Evolutionary conservation across 2,329 filamentous ascomycete species (phyloP), one percentile per base, ranked within the genome.

Genomic region (Colletotrichum chrysophilum): DNA sequence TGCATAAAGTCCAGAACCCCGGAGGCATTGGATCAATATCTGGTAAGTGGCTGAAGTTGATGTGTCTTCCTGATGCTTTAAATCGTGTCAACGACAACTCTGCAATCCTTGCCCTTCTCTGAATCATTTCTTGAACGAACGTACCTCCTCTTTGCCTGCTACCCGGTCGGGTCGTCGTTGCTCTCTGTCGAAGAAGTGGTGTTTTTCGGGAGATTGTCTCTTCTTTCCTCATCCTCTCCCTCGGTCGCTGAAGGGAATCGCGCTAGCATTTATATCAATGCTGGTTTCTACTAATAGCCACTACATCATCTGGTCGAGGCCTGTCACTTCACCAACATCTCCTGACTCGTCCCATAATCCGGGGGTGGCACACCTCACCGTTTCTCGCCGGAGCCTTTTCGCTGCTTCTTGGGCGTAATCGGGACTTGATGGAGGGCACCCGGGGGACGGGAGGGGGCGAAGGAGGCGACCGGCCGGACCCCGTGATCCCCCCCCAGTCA

Each of bases 231-330:
- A 67, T n/a, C n/a, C 43, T 65, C 26, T 43, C 66, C 69, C n/a
- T 52, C 36, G 32, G 12, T 38, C 55, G n/a, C 62, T n/a, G 21
- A 65, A 43, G 70, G 69, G 62, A 73, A 65, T 14, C 64, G 48
- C 73, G 73, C 73, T 75, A 75, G 73, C 70, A 73, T 75, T 75
- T 75, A 75, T 75, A 75, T 68, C 38, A n/a, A 16, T 56, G 48
- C 62, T 10, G 30, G 24, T 24, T 55, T 65, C 64, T 43, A 43
- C 64, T 62, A 52, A 75, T 30, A 69, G 62, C 60, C 66, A 61
- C 60, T 56, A 66, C 36, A 75, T 76, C 74, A 76, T 66, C 71
- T 75, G 66, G 71, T 58, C 65, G 52, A 56, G 48, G 66, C 61
- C 48, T 70, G 60, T 76, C 70, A 66, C 71, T 76, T 62, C 71